phyloP scores from a whole-genome alignment of 2,329 filamentous ascomycete genomes.

The Metarhizium robertsii region DNA sequence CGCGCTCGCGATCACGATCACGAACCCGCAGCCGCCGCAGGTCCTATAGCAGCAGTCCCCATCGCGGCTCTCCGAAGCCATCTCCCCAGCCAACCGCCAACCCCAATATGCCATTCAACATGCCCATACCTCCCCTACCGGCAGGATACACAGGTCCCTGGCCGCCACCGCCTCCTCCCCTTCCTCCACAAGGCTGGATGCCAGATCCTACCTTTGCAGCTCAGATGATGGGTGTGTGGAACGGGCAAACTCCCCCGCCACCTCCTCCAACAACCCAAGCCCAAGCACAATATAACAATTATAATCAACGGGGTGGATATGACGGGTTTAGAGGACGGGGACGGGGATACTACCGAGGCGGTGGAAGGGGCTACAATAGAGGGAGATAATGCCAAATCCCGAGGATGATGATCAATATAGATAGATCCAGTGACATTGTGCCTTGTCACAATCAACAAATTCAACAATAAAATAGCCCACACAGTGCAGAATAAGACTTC shows the following conservation, averaged over 20 bases:
- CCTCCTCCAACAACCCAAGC: constrained; percentile 10
- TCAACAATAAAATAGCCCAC: background rate
- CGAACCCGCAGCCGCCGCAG: constrained; percentile 13
- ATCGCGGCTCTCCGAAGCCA: constrained; percentile 13
- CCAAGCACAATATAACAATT: constrained; percentile 12
- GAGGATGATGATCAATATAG: background rate
- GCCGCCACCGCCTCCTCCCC: constrained; percentile 26
- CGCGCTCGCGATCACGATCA: constrained; percentile 16
- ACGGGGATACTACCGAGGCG: constrained; percentile 7
- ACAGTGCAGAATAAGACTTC: background rate
- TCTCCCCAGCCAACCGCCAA: constrained; percentile 7
- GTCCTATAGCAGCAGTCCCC: constrained; percentile 4
- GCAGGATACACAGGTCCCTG: constrained; percentile 31
- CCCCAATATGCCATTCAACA: constrained; percentile 3
- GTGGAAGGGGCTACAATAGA: constrained; percentile 1
- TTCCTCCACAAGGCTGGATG: constrained; percentile 17
- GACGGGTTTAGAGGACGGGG: constrained; percentile 18
- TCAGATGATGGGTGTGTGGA: constrained; percentile 19
- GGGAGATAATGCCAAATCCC: background rate
- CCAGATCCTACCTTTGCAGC: constrained; percentile 16
- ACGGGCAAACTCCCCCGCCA: constrained; percentile 12
- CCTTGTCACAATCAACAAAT: background rate
- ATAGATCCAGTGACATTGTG: background rate
- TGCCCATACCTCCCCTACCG: constrained; percentile 22
- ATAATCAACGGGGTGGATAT: constrained; percentile 18